These are phyloP conservation scores for Conoideocrella luteorostrata DNA, from an alignment of 2,329 filamentous ascomycete genomes.

Conservation along the genomic window DNA sequence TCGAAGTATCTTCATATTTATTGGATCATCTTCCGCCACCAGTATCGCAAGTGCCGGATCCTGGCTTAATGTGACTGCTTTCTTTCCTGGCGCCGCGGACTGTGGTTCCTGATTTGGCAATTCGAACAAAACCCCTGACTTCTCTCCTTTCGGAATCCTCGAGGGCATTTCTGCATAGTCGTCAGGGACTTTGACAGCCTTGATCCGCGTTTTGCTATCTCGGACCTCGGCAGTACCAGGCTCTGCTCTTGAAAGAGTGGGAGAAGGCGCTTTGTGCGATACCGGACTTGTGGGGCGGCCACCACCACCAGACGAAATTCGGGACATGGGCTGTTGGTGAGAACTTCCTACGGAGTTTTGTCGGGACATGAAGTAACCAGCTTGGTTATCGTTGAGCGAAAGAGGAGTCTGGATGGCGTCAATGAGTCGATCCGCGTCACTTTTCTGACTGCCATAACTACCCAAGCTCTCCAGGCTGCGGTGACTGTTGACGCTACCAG, in stretches of 20 bases:
- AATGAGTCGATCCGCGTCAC: constrained; percentile 65
- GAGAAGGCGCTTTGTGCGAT: neutral
- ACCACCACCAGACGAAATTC: constrained; percentile 3
- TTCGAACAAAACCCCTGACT: constrained; percentile 35
- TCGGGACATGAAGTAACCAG: constrained; percentile 21
- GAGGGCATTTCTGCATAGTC: constrained; percentile 32
- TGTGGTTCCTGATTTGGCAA: constrained; percentile 17
- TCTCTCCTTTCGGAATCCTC: constrained; percentile 21
- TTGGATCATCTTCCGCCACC: constrained; percentile 81
- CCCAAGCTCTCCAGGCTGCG: constrained; percentile 33
- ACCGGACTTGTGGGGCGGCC: constrained; percentile 13
- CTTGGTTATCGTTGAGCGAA: constrained; percentile 30
- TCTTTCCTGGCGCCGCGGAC: constrained; percentile 14
- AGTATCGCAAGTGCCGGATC: constrained; percentile 51
- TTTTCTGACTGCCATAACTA: constrained; percentile 43
- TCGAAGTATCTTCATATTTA: constrained; percentile 75
- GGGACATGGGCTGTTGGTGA: constrained; percentile 5
- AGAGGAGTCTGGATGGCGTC: constrained; percentile 62
- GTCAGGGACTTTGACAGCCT: constrained; percentile 42
- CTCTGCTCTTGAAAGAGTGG: constrained; percentile 13
- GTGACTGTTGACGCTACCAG: constrained; percentile 16
- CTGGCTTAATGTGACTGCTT: constrained; percentile 15
- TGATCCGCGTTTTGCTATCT: constrained; percentile 39
- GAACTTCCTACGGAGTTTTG: constrained; percentile 13
- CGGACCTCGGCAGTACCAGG: constrained; percentile 32